Evolutionary conservation across 2,329 filamentous ascomycete species (phyloP).

Genomic region (Thelonectria blattea): DNA sequence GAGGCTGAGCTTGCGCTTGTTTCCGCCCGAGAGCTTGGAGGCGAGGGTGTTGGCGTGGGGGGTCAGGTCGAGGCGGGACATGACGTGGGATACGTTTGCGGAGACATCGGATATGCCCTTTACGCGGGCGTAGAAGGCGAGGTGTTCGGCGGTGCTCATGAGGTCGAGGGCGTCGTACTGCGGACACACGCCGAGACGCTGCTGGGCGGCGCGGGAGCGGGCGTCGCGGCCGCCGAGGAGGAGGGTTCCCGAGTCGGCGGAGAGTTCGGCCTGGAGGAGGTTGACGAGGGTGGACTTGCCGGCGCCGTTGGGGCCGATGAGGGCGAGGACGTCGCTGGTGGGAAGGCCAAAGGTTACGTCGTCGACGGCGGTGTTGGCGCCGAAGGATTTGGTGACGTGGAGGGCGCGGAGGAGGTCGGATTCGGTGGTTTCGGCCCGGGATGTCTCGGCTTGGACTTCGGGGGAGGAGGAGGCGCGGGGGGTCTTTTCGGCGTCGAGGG

Average conservation of each 20-base stretch:
- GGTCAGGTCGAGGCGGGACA: slow-evolving; percentile 74
- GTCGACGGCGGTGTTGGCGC: slow-evolving; percentile 68
- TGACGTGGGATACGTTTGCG: slow-evolving; percentile 74
- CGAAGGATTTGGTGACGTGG: slow-evolving; percentile 73
- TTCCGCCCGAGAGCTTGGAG: slow-evolving; percentile 78
- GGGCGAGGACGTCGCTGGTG: slow-evolving; percentile 72
- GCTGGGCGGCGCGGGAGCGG: slow-evolving; percentile 60
- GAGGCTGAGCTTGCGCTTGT: slow-evolving; percentile 83
- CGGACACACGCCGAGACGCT: slow-evolving; percentile 77
- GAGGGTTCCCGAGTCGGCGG: slow-evolving; percentile 68
- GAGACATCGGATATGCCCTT: slow-evolving; percentile 74
- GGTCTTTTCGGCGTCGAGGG: slow-evolving; percentile 21
- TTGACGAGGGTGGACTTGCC: slow-evolving; percentile 87
- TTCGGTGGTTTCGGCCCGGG: slow-evolving; percentile 39
- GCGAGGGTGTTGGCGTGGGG: slow-evolving; percentile 75
- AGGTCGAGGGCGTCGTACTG: slow-evolving; percentile 83
- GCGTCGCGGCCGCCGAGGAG: slow-evolving; percentile 77
- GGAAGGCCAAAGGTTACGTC: slow-evolving; percentile 74
- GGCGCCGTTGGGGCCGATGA: slow-evolving; percentile 79
- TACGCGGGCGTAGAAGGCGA: slow-evolving; percentile 81
- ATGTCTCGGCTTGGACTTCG: slow-evolving; percentile 35
- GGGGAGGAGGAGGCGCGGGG: slow-evolving; percentile 29
- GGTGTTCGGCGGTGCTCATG: slow-evolving; percentile 82
- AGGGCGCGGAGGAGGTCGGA: slow-evolving; percentile 64
- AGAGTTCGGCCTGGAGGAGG: slow-evolving; percentile 79